Evolutionary conservation across 2,329 filamentous ascomycete genomes (phyloP), one percentile per base, ranked within the genome.

Genomic region (Shiraia sp.): DNA sequence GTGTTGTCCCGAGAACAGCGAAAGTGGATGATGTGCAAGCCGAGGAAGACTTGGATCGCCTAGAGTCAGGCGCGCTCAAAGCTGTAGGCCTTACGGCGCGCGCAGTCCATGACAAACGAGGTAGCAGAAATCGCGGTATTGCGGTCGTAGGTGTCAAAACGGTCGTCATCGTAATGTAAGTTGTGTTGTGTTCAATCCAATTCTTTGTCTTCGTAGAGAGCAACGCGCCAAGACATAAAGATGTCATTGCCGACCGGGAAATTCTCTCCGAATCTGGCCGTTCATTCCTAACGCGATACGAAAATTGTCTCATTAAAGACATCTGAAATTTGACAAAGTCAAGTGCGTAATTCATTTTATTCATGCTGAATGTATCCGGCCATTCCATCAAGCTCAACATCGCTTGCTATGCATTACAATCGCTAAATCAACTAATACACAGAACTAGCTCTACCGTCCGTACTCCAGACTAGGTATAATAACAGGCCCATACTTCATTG

Each of bases 401-500:
- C 49, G 53, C 53, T 55, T 52, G 51, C 51, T 52, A 61, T 61
- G 55, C 58, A 61, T 42, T 10, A 13, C 38, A 36, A 42, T 29
- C 41, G 42, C 33, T 45, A 27, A 45, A 45, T 40, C 36, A 36
- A 42, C 50, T 40, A 31, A 31, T 30, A 35, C 29, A 36, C n/a
- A n/a, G n/a, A n/a, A n/a, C 10, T 10, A 31, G 10, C 7, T 14
- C 17, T 58, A 78, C 48, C 75, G 63, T 25, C 75, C 75, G 61
- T 76, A 77, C 59, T 77, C 75, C 60, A 78, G 61, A 47, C 73
- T 90, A 27, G 93, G 93, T 56, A 99, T 85, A 71, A 97, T 91
- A 12, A 99, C 93, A 9, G 93, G 93, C 0, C 93, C 93, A 68
- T 96, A 99, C 75, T 99, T 99, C 55, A 93, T 91, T 33, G 93